Base-by-base conservation (phyloP, 495 filamentous ascomycete genomes). In the Hyaloscypha variabilis region DNA sequence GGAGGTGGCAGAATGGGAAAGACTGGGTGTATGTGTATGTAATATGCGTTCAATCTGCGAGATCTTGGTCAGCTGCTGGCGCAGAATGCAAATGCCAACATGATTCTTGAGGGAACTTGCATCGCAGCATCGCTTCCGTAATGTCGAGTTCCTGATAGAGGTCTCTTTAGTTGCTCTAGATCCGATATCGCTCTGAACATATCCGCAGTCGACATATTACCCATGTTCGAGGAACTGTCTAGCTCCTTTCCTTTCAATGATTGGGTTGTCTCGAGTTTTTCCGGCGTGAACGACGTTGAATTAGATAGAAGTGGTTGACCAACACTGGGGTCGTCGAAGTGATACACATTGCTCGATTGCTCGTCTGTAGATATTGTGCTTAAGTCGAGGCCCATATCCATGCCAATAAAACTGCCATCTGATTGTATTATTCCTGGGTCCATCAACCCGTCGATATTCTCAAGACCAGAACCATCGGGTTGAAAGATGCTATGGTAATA, bases 1-100 rank as follows among this genome's bases (percentile, higher is more conserved):
- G 83, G 78, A 6, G 85, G 81, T 10, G 85, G 84, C 53, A 88
- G 67, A 57, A 88, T 83, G 4, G 85, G 85, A 56, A 88, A 85
- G 71, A 83, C 87, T 21, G 74, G 70, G 72, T 88, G 84, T 50
- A 87, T 83, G 69, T 82, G 87, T 29, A 83, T 81, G 67, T 87
- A 88, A 68, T 87, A 87, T 26, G 83, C 85, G 58, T 83, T 83
- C 59, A 88, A 72, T 69, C 85, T 88, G 29, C 31, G 73, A 24
- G 69, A 67, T 39, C 64, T 58, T 62, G 25, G 64, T 68, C 26
- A 70, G 70, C 46, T 75, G 69, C 39, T 67, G 8, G 13, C 13
- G 31, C 6, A 34, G 31, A 13, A 34, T 34, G 6, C 30, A 13
- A 13, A 34, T 13, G 66, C 36, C 68, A 69, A 55, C 68, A 64